A percentile compares a stretch with the other conserved stretches of the same genome.
Conservation (phyloP, 495 filamentous ascomycete genomes). For the Durotheca rogersii region DNA sequence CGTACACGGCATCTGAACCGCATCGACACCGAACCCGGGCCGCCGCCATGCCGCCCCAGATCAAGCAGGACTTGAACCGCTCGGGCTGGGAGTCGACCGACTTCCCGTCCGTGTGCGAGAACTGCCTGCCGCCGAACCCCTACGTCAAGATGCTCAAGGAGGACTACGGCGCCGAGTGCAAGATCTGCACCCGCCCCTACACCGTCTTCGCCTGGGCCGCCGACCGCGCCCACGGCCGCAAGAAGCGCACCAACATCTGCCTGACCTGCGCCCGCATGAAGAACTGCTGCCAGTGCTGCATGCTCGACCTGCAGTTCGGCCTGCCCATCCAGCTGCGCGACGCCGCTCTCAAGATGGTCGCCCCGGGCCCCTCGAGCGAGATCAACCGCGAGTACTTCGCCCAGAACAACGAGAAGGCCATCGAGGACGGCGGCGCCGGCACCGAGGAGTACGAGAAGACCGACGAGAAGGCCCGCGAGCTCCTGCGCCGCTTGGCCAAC, state of each 20-base stretch:
- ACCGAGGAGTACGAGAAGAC: slow-evolving; percentile 91
- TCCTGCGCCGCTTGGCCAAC: slow-evolving; percentile 79
- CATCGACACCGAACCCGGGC: neutral
- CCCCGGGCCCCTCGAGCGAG: slow-evolving; percentile 82
- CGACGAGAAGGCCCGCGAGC: slow-evolving; percentile 90
- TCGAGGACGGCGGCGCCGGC: slow-evolving; percentile 84
- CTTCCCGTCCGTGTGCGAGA: slow-evolving; percentile 66
- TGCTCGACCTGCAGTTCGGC: slow-evolving; percentile 95
- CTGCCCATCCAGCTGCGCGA: slow-evolving; percentile 90
- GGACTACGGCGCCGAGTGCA: slow-evolving; percentile 80
- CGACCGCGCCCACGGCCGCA: slow-evolving; percentile 80
- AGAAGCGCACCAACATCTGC: slow-evolving; percentile 87
- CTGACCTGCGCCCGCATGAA: slow-evolving; percentile 93
- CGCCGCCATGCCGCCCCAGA: slow-evolving; percentile 55
- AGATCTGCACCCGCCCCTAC: slow-evolving; percentile 91
- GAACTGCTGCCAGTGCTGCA: slow-evolving; percentile 98
- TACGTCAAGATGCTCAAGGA: slow-evolving; percentile 99
- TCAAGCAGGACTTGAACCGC: slow-evolving; percentile 96
- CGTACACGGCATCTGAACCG: too few species aligned
- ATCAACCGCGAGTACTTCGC: slow-evolving; percentile 98
- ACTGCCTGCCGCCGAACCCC: slow-evolving; percentile 91
- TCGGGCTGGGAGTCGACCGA: slow-evolving; percentile 94
- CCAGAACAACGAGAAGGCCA: slow-evolving; percentile 91
- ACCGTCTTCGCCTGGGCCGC: slow-evolving; percentile 93
- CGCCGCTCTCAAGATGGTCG: slow-evolving; percentile 96